Evolutionary conservation across 257 asterid species (phyloP), one percentile per base, ranked within the genome.

Genomic region (Nicotiana otophora): DNA sequence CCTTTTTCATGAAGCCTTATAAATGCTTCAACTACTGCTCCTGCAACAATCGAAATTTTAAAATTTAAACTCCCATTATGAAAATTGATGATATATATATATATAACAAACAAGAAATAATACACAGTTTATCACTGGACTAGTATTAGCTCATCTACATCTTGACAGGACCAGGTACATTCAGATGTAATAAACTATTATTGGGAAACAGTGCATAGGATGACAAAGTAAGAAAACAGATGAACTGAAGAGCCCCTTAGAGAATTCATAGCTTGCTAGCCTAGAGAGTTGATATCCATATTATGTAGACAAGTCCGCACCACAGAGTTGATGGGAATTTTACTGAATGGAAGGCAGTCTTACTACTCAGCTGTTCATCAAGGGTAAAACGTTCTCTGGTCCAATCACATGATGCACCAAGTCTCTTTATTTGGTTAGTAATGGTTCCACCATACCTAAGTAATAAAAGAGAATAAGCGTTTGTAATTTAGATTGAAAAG

Each of bases 321-420:
- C 84, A 31, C 57, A 85, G 84, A 89, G 87, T 84, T 83, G 89
- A 80, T 77, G 83, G 87, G 85, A 88, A 82, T 84, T 88, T 88
- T 88, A 84, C 86, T 64, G 88, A 89, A 83, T 81, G 84, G 84
- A 82, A 87, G 92, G 81, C 84, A 70, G 88, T 88, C 98, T 96
- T 96, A 96, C 98, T 93, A 88, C 96, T 96, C 91, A 96, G 98
- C 89, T 92, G 98, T 84, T 90, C 88, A 88, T 96, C 99, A 30
- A 96, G 93, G 75, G 99, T 96, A 82, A 96, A 96, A 82, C 85
- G 90, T 88, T 96, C 97, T 91, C 98, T 91, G 85, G 92, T 90
- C 98, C 99, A 96, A 86, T 94, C 99, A 90, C 99, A 96, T 76
- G 99, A 96, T 86, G 99, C 99, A 68, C 99, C 99, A 68, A 96